Base-by-base conservation (phyloP, 2,329 filamentous ascomycete species). In the Pseudonectria foliicola region DNA sequence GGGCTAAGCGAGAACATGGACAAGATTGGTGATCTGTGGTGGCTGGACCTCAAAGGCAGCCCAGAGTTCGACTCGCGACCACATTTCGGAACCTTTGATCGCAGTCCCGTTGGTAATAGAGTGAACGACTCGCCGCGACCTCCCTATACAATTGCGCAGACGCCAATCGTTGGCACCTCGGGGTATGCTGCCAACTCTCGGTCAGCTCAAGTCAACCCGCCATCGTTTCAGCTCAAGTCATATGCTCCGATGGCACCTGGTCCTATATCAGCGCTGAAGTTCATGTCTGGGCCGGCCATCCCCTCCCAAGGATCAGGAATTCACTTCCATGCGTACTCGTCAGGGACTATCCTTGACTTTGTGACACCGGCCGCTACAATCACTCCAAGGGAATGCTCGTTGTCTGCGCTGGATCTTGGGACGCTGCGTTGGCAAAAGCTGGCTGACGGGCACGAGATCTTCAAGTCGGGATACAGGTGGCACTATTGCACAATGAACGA, bases 401-500 rank as follows among this genome's bases (percentile, higher is more conserved):
- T 98, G 14, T 95, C 88, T 0, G 85, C 88, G 4, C 67, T 98
- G 16, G 92, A 98, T 50, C 69, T 98, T 10, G 82, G 84, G 38
- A 82, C 85, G 1, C 65, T 96, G 32, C 81, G 89, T 31, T 98
- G 92, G 92, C 88, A 95, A 60, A 93, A 89, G 56, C 71, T 98
- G 13, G 92, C 90, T 2, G 90, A 95, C 53, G 92, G 92, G 4
- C 83, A 86, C 32, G 92, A 98, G 55, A 82, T 98, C 24, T 98
- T 95, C 63, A 85, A 85, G 48, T 70, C 80, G 0, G 86, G 84
- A n/a, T 96, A 92, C 59, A 79, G 90, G 40, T 98, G 92, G 92
- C 90, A 96, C 59, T 98, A 98, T 57, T 96, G 92, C 59, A 94
- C 88, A 3, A 84, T 95, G 63, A 93, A 95, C 55, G 82, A 92